Evolutionary conservation across 805 yeast species (phyloP).

Genomic region (Candida nitratophila): DNA sequence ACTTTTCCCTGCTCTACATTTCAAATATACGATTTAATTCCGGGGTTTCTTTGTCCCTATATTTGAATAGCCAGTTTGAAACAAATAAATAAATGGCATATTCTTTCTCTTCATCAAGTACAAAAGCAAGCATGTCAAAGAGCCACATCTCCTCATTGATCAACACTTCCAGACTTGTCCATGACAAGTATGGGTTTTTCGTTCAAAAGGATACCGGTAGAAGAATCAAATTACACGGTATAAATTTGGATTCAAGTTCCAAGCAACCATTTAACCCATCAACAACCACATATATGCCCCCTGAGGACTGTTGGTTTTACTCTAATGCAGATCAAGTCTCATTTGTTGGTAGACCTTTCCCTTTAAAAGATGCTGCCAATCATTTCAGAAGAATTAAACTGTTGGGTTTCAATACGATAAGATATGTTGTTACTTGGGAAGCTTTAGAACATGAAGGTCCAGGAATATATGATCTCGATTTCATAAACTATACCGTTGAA

Average conservation of each 20-base stretch:
- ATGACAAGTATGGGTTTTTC: slow-evolving; percentile 51
- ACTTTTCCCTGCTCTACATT: too few relatives aligned
- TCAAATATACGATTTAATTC: too few relatives aligned
- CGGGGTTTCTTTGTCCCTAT: too few relatives aligned
- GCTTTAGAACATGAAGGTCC: slow-evolving; percentile 89
- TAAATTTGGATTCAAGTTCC: slow-evolving; percentile 69
- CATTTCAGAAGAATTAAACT: slow-evolving; percentile 68
- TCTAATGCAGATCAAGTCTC: slow-evolving; percentile 65
- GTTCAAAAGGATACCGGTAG: slow-evolving; percentile 46
- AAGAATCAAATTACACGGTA: slow-evolving; percentile 63
- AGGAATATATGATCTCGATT: slow-evolving; percentile 71
- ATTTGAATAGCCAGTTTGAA: too few relatives aligned
- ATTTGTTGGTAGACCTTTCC: slow-evolving; percentile 80
- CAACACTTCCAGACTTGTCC: slow-evolving; percentile 14
- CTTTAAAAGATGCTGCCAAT: slow-evolving; percentile 59
- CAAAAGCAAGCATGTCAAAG: background rate
- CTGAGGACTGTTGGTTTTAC: slow-evolving; percentile 42
- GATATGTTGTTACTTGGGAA: slow-evolving; percentile 86
- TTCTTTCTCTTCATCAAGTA: background rate
- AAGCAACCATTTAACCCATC: slow-evolving; percentile 61
- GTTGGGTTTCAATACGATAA: slow-evolving; percentile 75
- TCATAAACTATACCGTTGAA: slow-evolving; percentile 59
- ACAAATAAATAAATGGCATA: too few relatives aligned
- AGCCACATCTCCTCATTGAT: slow-evolving; percentile 1
- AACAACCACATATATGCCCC: slow-evolving; percentile 31